A percentile compares a stretch with the other conserved stretches of the same genome.
phyloP scores from a whole-genome alignment of 2,329 filamentous ascomycete genomes.

The Aspergillus brunneoviolaceus region DNA sequence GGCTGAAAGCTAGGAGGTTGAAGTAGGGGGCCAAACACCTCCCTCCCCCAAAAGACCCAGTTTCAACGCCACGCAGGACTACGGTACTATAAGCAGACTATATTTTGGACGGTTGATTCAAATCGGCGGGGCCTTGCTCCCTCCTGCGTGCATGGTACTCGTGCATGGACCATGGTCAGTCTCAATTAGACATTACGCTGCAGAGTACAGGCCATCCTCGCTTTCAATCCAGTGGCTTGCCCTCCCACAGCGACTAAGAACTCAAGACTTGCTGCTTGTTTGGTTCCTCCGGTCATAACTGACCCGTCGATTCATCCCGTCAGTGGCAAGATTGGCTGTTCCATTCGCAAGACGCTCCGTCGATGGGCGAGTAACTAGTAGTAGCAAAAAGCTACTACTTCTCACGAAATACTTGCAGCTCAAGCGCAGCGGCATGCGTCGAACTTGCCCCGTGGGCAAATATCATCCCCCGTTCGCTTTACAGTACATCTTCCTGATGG shows the following conservation, averaged over 20 bases:
- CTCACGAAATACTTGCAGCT: constrained; percentile 1
- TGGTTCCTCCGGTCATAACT: constrained; percentile 6
- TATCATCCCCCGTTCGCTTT: constrained; percentile 3
- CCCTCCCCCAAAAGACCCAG: background rate
- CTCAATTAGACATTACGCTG: constrained; percentile 17
- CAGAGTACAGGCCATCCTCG: constrained; percentile 7
- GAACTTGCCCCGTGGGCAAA: constrained; percentile 11
- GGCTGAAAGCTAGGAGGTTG: background rate
- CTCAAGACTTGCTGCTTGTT: constrained; percentile 6
- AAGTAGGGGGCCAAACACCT: background rate
- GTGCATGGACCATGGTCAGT: constrained; percentile 23
- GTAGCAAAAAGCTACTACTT: background rate
- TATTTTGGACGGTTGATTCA: constrained; percentile 26
- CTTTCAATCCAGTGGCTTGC: background rate
- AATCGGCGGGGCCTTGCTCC: constrained; percentile 23
- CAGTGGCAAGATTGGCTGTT: constrained; percentile 16
- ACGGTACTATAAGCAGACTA: constrained; percentile 18
- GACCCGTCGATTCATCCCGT: constrained; percentile 13
- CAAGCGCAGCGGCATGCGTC: constrained; percentile 17
- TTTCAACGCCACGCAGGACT: constrained; percentile 16
- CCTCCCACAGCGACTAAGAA: constrained; percentile 11
- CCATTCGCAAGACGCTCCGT: constrained; percentile 6
- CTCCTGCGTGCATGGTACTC: constrained; percentile 26
- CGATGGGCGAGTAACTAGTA: constrained; percentile 1
- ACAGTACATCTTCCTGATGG: background rate